phyloP scores from a whole-genome alignment of 2,329 filamentous ascomycete genomes.

The Cryphonectria carpinicola region DNA sequence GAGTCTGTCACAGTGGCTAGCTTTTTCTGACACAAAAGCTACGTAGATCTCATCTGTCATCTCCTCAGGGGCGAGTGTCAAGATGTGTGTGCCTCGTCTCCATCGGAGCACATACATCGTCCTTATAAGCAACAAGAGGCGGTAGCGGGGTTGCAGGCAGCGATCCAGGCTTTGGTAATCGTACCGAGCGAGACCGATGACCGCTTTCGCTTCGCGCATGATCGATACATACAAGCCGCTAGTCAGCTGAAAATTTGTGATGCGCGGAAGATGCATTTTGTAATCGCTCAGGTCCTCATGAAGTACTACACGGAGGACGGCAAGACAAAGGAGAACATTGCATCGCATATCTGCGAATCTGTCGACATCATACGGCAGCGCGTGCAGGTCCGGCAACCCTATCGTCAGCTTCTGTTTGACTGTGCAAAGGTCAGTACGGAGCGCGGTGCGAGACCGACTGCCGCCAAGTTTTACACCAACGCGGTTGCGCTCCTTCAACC shows the following conservation, averaged over 20 bases:
- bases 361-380: constrained; percentile 73
- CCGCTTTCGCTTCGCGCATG: constrained; percentile 84
- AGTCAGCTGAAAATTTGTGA: constrained; percentile 71
- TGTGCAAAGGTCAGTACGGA: constrained; percentile 80
- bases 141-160: constrained; percentile 78
- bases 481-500: constrained; percentile 80
- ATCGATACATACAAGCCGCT: constrained; percentile 81
- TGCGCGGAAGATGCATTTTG: constrained; percentile 83
- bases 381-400: constrained; percentile 64
- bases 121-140: constrained; percentile 68
- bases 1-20: not conserved
- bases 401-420: constrained; percentile 76
- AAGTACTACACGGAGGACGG: constrained; percentile 68
- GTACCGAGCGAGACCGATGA: constrained; percentile 84
- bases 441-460: constrained; percentile 80
- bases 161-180: constrained; percentile 79
- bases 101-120: constrained; percentile 43
- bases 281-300: constrained; percentile 80
- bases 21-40: not conserved
- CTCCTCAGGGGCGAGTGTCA: constrained; percentile 77
- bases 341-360: constrained; percentile 80
- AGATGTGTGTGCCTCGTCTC: constrained; percentile 41
- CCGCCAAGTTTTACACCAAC: constrained; percentile 78
- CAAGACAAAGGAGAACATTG: constrained; percentile 70
- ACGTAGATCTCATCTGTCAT: constrained; percentile 65